phyloP scores from a whole-genome alignment of 1,284 basidiomycete species.

The Irpex lacteus region DNA sequence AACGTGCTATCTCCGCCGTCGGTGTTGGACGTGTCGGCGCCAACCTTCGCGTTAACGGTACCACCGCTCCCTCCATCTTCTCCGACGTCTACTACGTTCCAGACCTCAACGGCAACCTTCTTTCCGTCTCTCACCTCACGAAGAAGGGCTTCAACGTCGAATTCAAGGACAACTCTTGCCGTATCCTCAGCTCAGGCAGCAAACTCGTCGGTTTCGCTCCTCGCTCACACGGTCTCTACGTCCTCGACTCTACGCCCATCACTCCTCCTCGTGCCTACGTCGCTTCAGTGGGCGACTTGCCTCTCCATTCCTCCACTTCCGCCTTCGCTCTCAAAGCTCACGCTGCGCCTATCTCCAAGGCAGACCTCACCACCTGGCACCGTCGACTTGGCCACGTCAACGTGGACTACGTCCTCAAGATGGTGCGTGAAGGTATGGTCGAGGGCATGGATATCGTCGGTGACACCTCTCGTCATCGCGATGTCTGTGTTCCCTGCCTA shows the following conservation, averaged over 20 bases:
- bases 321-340: constrained; percentile 1
- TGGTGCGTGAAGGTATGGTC: constrained; percentile 13
- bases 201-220: not conserved
- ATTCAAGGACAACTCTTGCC: constrained; percentile 6
- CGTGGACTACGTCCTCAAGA: constrained; percentile 12
- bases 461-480: not conserved
- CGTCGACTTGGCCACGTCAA: constrained; percentile 23
- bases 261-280: constrained; percentile 2
- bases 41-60: not conserved
- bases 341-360: constrained; percentile 7
- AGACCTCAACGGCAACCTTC: constrained; percentile 20
- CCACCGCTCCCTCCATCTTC: not conserved
- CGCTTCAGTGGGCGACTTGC: not conserved
- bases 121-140: constrained; percentile 19
- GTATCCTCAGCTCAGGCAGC: constrained; percentile 5
- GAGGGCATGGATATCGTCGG: constrained; percentile 15
- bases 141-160: not conserved
- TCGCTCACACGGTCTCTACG: constrained; percentile 13
- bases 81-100: constrained; percentile 21
- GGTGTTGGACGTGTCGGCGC: constrained; percentile 10
- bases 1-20: constrained; percentile 13
- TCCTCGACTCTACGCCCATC: constrained; percentile 1
- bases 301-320: not conserved
- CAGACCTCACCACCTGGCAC: constrained; percentile 24
- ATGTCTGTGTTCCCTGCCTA: constrained; percentile 10